Conservation (phyloP, 2,329 filamentous ascomycete species). For the Hymenotorrendiella dingleyae region DNA sequence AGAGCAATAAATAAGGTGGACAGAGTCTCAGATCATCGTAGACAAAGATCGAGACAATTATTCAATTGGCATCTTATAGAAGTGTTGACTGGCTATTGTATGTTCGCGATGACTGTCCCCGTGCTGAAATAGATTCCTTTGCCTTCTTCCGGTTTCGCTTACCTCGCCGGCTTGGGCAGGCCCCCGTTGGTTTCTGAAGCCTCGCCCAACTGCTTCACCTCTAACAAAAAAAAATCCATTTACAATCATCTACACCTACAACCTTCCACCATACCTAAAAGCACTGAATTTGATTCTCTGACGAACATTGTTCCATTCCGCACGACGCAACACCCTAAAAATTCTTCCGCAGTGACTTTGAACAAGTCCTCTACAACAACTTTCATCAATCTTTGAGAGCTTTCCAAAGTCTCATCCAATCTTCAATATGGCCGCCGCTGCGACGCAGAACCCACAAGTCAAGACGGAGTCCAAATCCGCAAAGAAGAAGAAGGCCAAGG, state of each 20-base stretch:
- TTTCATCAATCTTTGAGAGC: slow-evolving; percentile 4
- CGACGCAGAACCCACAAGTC: slow-evolving; percentile 56
- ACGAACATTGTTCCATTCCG: slow-evolving; percentile 1
- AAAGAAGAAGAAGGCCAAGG: slow-evolving; percentile 63
- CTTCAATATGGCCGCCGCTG: slow-evolving; percentile 54
- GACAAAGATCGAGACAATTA: no score
- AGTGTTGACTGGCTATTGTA: no score
- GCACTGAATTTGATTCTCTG: background rate
- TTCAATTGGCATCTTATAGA: no score
- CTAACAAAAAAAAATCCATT: background rate
- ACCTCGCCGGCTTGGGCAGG: slow-evolving; percentile 3
- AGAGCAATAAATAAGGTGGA: no score
- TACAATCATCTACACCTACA: background rate
- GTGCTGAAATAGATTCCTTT: slow-evolving; percentile 11
- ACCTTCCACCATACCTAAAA: slow-evolving; percentile 7
- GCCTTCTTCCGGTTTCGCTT: slow-evolving; percentile 12
- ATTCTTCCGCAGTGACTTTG: slow-evolving; percentile 6
- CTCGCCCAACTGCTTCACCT: background rate
- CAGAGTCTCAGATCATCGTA: no score
- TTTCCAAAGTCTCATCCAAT: background rate
- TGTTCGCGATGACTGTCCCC: slow-evolving; percentile 2
- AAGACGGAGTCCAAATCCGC: slow-evolving; percentile 59
- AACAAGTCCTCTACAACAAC: slow-evolving; percentile 8
- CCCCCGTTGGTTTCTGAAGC: background rate
- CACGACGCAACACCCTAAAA: background rate